Evolutionary conservation across 2,329 filamentous ascomycete species (phyloP).

Genomic region (Apiospora saccharicola): DNA sequence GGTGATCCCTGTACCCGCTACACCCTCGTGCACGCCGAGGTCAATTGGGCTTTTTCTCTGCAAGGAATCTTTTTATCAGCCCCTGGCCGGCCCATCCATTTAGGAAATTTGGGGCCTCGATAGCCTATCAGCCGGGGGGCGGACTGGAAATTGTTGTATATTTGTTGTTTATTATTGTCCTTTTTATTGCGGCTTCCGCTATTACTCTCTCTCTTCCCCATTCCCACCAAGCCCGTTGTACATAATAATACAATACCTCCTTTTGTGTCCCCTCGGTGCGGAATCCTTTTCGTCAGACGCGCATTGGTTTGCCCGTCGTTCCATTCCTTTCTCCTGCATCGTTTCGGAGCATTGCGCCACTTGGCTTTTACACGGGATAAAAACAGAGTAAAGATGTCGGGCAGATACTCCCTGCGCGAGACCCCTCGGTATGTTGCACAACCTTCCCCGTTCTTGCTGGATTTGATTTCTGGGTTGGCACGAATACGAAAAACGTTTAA

Average conservation of each 20-base stretch:
- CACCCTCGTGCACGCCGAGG: not conserved
- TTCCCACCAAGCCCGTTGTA: not conserved
- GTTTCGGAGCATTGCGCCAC: conserved; percentile 24
- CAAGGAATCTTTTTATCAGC: not conserved
- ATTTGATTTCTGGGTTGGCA: not conserved
- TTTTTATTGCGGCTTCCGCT: conserved; percentile 17
- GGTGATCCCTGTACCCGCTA: conserved; percentile 5
- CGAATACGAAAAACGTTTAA: not conserved
- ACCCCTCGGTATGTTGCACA: conserved; percentile 36
- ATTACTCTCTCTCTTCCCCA: conserved; percentile 8
- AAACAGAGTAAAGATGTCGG: conserved; percentile 32
- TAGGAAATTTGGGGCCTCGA: not conserved
- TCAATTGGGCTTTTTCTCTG: not conserved
- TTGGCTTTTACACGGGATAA: conserved; percentile 24
- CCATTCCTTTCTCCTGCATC: conserved; percentile 33
- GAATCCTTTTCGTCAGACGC: conserved; percentile 31
- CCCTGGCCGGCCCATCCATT: conserved; percentile 5
- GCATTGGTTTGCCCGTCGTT: conserved; percentile 38
- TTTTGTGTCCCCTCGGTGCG: not conserved
- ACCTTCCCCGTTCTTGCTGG: not conserved
- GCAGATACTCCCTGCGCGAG: conserved; percentile 37
- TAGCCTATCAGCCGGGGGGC: not conserved
- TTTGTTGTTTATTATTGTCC: conserved; percentile 19
- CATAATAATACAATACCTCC: not conserved
- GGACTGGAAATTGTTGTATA: conserved; percentile 1